Evolutionary conservation across 257 asterid genomes (phyloP), one percentile per base, ranked within the genome.

Genomic region (Anisodus acutangulus): DNA sequence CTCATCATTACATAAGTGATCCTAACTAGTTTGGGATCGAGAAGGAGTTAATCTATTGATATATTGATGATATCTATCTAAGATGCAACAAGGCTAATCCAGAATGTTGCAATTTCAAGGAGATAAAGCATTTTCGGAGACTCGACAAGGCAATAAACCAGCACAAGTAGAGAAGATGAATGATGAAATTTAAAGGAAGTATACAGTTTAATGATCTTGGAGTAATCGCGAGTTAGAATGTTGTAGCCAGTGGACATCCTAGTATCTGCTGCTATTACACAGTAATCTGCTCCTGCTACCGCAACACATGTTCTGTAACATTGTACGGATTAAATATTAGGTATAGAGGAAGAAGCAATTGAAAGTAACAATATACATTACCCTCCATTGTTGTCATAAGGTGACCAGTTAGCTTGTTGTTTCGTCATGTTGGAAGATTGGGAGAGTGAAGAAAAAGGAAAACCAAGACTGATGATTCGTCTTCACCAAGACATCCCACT

Each of bases 311-410:
- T 95, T 89, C 98, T 95, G 92, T 90, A 86, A 59, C 5, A 63
- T 16, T 2, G 45, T 15, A 19, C 41, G 3, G 7, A 31, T 19
- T 15, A 4, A 45, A 70, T 17, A 39, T 9, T 17, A 74, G 43
- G 43, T 16, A 78, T 37, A 41, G 9, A 6, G 9, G 1, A 8
- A 62, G 69, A 16, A 7, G 26, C 3, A 16, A 26, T 0, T 1
- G 19, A n/a, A 22, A 66, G n/a, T 31, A 66, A n/a, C 9, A 66
- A 66, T 4, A 53, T 11, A 53, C n/a, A 79, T 67, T 87, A 95
- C 98, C 98, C 98, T 85, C 98, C 98, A 89, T 95, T 95, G 92
- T 95, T 94, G 92, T 95, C 98, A 82, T 95, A 94, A 9, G 98
- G 98, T 83, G 98, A 93, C 95, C 95, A 95, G 74, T 92, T 94